Evolutionary conservation across 2,329 filamentous ascomycete genomes (phyloP).

Genomic region (Eutypa lata): DNA sequence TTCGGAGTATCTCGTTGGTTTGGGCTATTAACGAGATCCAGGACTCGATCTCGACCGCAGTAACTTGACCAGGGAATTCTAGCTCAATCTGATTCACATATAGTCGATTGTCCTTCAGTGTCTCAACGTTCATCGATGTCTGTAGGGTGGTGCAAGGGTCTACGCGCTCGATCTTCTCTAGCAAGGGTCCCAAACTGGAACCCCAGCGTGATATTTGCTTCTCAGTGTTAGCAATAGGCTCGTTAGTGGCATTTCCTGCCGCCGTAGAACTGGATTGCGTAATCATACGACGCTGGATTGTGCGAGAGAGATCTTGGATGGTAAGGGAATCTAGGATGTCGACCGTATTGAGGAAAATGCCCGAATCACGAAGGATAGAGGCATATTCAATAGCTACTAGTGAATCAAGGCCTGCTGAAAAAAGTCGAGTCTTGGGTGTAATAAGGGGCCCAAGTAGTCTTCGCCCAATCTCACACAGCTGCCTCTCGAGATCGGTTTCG

Average conservation of each 20-base stretch:
- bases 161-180: conserved; percentile 37
- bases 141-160: conserved; percentile 71
- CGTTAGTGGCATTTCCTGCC: background rate
- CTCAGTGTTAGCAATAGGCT: conserved; percentile 4
- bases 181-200: conserved; percentile 8
- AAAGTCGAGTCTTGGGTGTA: conserved; percentile 25
- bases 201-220: conserved; percentile 8
- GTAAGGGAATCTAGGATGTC: conserved; percentile 58
- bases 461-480: conserved; percentile 30
- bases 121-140: conserved; percentile 76
- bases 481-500: conserved; percentile 30
- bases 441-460: conserved; percentile 24
- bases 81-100: conserved; percentile 81
- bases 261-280: background rate
- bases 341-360: conserved; percentile 54
- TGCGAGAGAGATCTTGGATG: conserved; percentile 22
- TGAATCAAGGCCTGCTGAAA: conserved; percentile 37
- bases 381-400: conserved; percentile 50
- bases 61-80: conserved; percentile 40
- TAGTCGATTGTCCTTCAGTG: conserved; percentile 50
- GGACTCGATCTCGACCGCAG: conserved; percentile 36
- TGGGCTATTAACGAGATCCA: conserved; percentile 49
- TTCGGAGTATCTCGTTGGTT: conserved; percentile 66
- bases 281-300: conserved; percentile 2
- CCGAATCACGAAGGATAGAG: conserved; percentile 57